Conservation (phyloP, 805 yeast genomes). For the Kockiozyma suomiensis region DNA sequence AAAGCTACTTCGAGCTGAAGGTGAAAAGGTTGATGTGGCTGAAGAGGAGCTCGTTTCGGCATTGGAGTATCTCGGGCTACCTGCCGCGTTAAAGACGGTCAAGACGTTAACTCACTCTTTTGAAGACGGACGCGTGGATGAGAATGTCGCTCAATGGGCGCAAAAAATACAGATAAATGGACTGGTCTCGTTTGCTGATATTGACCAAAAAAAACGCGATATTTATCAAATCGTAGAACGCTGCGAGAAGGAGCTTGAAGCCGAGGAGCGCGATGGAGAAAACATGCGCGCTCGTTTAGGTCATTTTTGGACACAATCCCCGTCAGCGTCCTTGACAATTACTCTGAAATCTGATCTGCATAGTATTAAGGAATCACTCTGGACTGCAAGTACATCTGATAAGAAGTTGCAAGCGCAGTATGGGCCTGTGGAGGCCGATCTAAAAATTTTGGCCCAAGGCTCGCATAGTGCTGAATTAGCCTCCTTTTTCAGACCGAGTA, state of each 20-base stretch:
- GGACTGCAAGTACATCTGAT: conserved; percentile 49
- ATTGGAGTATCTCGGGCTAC: conserved; percentile 77
- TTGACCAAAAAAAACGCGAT: conserved; percentile 28
- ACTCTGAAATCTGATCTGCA: conserved; percentile 39
- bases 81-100: conserved; percentile 61
- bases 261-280: conserved; percentile 46
- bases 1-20: conserved; percentile 66
- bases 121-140: conserved; percentile 24
- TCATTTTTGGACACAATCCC: conserved; percentile 47
- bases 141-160: conserved; percentile 25
- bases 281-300: conserved; percentile 45
- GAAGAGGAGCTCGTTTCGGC: conserved; percentile 78
- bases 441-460: conserved; percentile 52
- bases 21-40: conserved; percentile 74
- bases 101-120: conserved; percentile 40
- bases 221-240: conserved; percentile 38
- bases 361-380: conserved; percentile 42
- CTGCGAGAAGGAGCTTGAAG: conserved; percentile 36
- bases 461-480: conserved; percentile 48
- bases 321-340: conserved; percentile 40
- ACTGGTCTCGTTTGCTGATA: conserved; percentile 35
- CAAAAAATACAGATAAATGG: conserved; percentile 18
- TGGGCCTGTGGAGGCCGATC: conserved; percentile 48
- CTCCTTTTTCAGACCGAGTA: conserved; percentile 37
- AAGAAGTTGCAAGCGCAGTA: conserved; percentile 60